Base-by-base conservation (phyloP, 2,329 filamentous ascomycete genomes). In the Dryadomyces quercus-mongolicae region DNA sequence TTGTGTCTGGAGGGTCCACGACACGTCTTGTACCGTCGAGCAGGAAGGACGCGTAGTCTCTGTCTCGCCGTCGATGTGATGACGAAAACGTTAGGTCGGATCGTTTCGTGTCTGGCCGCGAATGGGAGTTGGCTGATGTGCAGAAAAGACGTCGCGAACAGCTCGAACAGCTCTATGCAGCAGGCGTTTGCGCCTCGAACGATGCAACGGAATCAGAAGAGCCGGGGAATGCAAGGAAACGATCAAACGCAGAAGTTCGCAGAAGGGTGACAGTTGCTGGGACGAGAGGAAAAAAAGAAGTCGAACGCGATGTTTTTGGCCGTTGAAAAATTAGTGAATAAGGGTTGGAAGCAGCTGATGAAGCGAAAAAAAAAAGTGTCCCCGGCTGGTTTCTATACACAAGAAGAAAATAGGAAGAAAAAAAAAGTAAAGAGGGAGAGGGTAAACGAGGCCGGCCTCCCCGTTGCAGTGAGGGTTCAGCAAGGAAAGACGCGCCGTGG, bases 401-500 rank as follows among this genome's bases (percentile, higher is more conserved):
- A 34, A n/a, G 22, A 44, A 16, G 31, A 52, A 15, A 9, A 46
- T 34, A n/a, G 16, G 15, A 21, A 42, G 16, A 5, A 31, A 47
- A 55, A 52, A 20, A 46, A 51, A 51, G 20, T 21, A 44, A 31
- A 9, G 18, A 22, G 21, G 13, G 16, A 7, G 53, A 51, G 20
- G 44, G 47, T 42, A 51, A 21, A 49, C 44, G 31, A 54, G 54
- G 16, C 22, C 44, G 31, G 50, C 43, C 22, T 50, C 31, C 45
- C 38, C 50, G 22, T 45, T 55, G 18, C 31, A 49, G 38, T 13
- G 21, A 51, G 20, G 36, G 31, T 31, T 4, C 40, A 9, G 8
- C 16, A 52, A 52, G 25, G 25, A 52, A 46, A 38, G 50, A 52
- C 43, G 51, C 42, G 51, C 43, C 51, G 51, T 10, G 25, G 51